A percentile compares a stretch with the other conserved stretches of the same genome.
phyloP scores from a whole-genome alignment of 306 rosid genomes.

The Inga laurina region DNA sequence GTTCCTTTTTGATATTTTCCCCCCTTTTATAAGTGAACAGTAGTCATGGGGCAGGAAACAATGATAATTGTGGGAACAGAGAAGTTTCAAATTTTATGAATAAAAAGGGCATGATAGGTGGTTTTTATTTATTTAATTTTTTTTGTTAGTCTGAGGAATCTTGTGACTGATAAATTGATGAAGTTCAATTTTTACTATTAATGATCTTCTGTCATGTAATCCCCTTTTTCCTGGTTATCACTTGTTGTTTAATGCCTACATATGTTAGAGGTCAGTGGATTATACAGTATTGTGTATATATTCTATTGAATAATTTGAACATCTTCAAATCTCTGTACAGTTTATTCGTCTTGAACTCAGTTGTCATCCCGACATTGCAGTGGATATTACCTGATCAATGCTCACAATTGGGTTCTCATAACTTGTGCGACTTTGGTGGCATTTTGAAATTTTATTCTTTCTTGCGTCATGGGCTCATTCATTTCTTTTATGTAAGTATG shows the following conservation, averaged over 20 bases:
- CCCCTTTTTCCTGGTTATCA: background rate
- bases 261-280: background rate
- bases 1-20: background rate
- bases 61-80: background rate
- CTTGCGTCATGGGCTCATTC: conserved; percentile 66
- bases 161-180: background rate
- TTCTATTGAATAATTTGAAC: conserved; percentile 20
- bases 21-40: background rate
- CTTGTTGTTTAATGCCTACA: conserved; percentile 8
- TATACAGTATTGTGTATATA: background rate
- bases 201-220: background rate
- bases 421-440: conserved; percentile 46
- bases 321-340: conserved; percentile 54
- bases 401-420: conserved; percentile 50
- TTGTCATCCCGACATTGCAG: conserved; percentile 67
- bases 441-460: conserved; percentile 62
- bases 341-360: conserved; percentile 63
- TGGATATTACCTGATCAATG: conserved; percentile 81
- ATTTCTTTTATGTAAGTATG: conserved; percentile 80
- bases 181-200: background rate
- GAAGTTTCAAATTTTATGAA: background rate
- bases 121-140: background rate
- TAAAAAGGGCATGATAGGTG: background rate
- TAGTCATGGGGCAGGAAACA: background rate
- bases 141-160: background rate